Evolutionary conservation across 495 filamentous ascomycete species (phyloP), one percentile per base, ranked within the genome.

Genomic region (Rusavskia elegans): DNA sequence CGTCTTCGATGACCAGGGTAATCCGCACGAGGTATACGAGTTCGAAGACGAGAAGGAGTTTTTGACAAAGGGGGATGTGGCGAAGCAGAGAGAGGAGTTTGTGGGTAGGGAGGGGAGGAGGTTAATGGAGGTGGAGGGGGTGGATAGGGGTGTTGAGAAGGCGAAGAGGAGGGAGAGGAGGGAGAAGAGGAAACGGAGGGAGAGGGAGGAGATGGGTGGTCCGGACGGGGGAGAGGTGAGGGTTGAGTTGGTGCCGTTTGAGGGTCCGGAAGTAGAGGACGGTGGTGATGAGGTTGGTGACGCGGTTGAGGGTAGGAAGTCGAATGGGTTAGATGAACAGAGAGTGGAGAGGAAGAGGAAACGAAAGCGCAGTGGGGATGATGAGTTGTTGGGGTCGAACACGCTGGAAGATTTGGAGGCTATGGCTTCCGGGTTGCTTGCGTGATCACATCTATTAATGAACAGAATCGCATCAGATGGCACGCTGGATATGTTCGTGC

Each of bases 1-100:
- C 6, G 71, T 95, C 42, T 99, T 86, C 64, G 93, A 99, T 68
- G 89, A 95, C 52, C 87, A 96, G 9, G 92, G 90, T 53, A 77
- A 77, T 48, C 71, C 88, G 1, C 89, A 90, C 64, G 76, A 84
- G 50, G 50, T 92, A 6, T 95, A 97, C 70, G 84, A 92, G 61
- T 78, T 97, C 58, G 81, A 92, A 60, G 76, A 83, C 65, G 86
- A 95, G 64, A 81, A 79, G 0, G 73, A 77, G 46, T 97, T 97
- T 73, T 72, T 73, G 48, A 75, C 76, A 30, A 72, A 78, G 30
- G 92, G 92, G 45, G 71, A 81, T 10, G 82, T 85, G 38, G 80
- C 85, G 55, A 71, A 71, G 49, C 87, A 95, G 64, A 74, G 87
- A 49, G 72, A 73, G 52, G 74, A 73, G 58, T 98, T 95, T 67